Evolutionary conservation across 306 rosid genomes (phyloP).

Genomic region (Hippophae rhamnoides): DNA sequence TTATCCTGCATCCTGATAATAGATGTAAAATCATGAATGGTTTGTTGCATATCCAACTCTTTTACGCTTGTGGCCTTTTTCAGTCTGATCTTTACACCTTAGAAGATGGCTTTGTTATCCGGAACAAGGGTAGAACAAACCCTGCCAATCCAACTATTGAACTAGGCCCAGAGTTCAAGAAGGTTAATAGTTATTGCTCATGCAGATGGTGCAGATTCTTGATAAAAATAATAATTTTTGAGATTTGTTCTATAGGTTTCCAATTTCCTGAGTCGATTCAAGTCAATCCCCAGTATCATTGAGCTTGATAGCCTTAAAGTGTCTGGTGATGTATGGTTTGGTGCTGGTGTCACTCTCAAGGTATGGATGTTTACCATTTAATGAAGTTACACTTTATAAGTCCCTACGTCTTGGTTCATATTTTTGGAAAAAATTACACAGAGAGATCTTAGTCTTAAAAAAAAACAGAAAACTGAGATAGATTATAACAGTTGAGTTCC

Average conservation of each 20-base stretch:
- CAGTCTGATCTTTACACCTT: conserved; percentile 61
- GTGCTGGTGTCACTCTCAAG: conserved; percentile 52
- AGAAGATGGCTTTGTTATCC: conserved; percentile 41
- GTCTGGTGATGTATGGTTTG: conserved; percentile 76
- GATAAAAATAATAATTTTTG: conserved; percentile 6
- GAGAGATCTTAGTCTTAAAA: background rate
- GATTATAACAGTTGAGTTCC: background rate
- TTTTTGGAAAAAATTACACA: background rate
- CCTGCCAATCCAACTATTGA: conserved; percentile 48
- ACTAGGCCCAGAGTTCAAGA: conserved; percentile 69
- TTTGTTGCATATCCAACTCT: conserved; percentile 4
- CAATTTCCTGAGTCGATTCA: conserved; percentile 56
- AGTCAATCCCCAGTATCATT: conserved; percentile 50
- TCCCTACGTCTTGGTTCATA: no score
- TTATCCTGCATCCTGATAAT: background rate
- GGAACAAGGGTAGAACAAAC: conserved; percentile 54
- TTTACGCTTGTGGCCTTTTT: conserved; percentile 17
- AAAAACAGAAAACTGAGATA: background rate
- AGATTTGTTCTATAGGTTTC: conserved; percentile 33
- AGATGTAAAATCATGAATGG: background rate
- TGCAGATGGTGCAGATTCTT: background rate
- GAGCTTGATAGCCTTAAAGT: conserved; percentile 62
- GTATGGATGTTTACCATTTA: conserved; percentile 17
- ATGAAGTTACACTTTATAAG: no score
- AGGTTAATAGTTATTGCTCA: conserved; percentile 29